Evolutionary conservation across 75 land plant genomes (phyloP).

Genomic region (Picea glauca): DNA sequence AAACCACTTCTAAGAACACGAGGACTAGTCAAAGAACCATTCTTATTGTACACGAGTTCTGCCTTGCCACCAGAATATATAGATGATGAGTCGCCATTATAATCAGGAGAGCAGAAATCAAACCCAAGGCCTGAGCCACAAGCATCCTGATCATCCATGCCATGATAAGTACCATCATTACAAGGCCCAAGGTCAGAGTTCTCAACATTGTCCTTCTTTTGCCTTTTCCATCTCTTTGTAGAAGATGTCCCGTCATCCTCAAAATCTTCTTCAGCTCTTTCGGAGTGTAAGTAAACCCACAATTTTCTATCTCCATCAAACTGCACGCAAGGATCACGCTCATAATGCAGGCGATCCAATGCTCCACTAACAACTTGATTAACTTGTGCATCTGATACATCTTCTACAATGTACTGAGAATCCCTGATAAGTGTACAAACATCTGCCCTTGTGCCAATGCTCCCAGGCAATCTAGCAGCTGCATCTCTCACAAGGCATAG

Average conservation of each 20-base stretch:
- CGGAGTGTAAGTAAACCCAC: conserved; percentile 96
- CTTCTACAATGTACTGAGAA: conserved; percentile 87
- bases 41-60: conserved; percentile 37
- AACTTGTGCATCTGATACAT: conserved; percentile 82
- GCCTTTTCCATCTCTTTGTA: conserved; percentile 97
- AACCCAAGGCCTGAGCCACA: conserved; percentile 34
- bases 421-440: conserved; percentile 86
- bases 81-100: conserved; percentile 47
- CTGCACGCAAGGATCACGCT: conserved; percentile 84
- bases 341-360: conserved; percentile 84
- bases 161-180: conserved; percentile 42
- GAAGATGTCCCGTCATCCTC: conserved; percentile 99
- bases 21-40: conserved; percentile 35
- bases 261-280: conserved; percentile 97
- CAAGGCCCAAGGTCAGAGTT: conserved; percentile 26
- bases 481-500: conserved; percentile 92
- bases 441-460: conserved; percentile 93
- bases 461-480: conserved; percentile 81
- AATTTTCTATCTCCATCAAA: conserved; percentile 88
- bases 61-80: conserved; percentile 43
- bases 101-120: conserved; percentile 46
- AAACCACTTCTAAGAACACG: conserved; percentile 33
- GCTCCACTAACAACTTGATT: conserved; percentile 95
- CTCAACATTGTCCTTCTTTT: conserved; percentile 69
- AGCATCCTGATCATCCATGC: conserved; percentile 33